Evolutionary conservation across 2,329 filamentous ascomycete species (phyloP).

Genomic region (Xylariaceae sp.): DNA sequence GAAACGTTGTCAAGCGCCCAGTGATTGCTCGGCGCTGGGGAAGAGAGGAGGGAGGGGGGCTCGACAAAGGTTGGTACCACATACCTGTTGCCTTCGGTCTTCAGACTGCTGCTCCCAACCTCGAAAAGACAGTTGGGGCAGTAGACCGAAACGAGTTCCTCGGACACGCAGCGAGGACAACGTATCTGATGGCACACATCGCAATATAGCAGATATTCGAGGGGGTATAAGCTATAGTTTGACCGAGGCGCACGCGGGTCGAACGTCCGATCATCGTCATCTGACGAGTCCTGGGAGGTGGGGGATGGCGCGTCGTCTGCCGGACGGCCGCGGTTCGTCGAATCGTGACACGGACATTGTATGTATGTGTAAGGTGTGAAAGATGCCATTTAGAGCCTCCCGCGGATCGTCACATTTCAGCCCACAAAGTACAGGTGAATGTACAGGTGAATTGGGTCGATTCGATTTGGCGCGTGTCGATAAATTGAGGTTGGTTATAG

Average conservation of each 20-base stretch:
- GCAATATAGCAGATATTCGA: conserved; percentile 94
- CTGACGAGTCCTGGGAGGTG: conserved; percentile 19
- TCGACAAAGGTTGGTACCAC: conserved; percentile 27
- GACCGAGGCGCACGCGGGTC: conserved; percentile 83
- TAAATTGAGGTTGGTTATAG: background rate
- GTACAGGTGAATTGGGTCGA: background rate
- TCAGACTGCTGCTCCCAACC: conserved; percentile 88
- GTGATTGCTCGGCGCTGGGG: background rate
- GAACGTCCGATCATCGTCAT: conserved; percentile 73
- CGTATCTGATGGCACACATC: conserved; percentile 97
- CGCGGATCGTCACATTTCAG: conserved; percentile 30
- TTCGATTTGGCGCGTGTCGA: background rate
- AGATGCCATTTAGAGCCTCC: conserved; percentile 33
- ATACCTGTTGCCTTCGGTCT: conserved; percentile 90
- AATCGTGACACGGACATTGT: conserved; percentile 60
- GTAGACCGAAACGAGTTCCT: conserved; percentile 94
- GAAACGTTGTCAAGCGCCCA: background rate
- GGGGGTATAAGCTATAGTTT: conserved; percentile 89
- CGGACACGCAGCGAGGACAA: conserved; percentile 86
- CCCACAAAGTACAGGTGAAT: conserved; percentile 3
- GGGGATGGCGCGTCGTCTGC: conserved; percentile 38
- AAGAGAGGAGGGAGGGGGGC: too few relatives aligned
- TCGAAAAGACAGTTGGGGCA: conserved; percentile 96
- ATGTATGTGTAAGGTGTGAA: conserved; percentile 67
- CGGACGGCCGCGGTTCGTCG: conserved; percentile 20